Percentiles rank a stretch among this genome's conserved stretches.
These are phyloP conservation scores for Fraxinus cuspidata DNA, from an alignment of 257 asterid genomes.

Conservation along the genomic window DNA sequence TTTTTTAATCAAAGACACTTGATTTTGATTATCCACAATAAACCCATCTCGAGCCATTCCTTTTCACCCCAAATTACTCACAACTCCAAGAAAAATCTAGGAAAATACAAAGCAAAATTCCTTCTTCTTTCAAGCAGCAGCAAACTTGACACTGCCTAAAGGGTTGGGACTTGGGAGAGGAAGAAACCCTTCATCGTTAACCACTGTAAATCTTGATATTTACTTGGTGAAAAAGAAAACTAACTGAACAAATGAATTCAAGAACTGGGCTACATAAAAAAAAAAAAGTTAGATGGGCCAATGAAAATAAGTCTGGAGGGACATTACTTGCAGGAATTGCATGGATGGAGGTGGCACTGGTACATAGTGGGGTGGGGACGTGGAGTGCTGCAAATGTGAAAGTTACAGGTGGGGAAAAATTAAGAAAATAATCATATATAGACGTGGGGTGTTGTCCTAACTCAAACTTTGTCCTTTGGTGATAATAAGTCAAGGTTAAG, in stretches of 20 bases:
- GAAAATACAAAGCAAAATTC: background rate
- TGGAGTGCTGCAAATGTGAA: background rate
- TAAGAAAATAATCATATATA: background rate
- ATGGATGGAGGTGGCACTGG: background rate
- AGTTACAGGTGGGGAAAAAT: background rate
- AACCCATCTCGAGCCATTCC: slow-evolving; percentile 41
- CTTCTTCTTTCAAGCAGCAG: background rate
- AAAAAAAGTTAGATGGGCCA: slow-evolving; percentile 29
- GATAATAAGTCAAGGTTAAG: background rate
- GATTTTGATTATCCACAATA: slow-evolving; percentile 38
- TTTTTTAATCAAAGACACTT: slow-evolving; percentile 49
- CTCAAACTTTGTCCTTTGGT: background rate
- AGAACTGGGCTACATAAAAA: background rate
- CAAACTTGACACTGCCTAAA: background rate
- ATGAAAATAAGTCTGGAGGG: slow-evolving; percentile 14
- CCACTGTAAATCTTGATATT: background rate
- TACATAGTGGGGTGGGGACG: background rate
- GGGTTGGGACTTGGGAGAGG: background rate
- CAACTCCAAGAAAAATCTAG: background rate
- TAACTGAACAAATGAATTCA: slow-evolving; percentile 1
- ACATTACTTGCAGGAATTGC: slow-evolving; percentile 11
- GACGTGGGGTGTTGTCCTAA: background rate
- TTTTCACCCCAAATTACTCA: slow-evolving; percentile 20
- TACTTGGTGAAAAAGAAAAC: background rate
- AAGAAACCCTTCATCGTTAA: slow-evolving; percentile 4